Evolutionary conservation across 257 asterid genomes (phyloP).

Genomic region (Nicotiana attenuata): DNA sequence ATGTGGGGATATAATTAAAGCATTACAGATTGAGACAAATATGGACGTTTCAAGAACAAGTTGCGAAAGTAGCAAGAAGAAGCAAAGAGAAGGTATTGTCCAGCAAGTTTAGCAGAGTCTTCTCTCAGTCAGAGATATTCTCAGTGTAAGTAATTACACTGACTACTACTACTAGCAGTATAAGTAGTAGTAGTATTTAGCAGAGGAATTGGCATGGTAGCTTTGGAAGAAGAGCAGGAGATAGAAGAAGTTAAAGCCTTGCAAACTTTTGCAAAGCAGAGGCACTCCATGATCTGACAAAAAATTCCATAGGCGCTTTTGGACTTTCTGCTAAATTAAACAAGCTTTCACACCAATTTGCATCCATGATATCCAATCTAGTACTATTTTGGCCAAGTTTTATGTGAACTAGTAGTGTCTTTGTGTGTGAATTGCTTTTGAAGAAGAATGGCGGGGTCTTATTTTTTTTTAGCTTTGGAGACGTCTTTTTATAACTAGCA

Average conservation of each 20-base stretch:
- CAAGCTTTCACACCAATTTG: conserved; percentile 56
- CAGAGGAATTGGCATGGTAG: conserved; percentile 6
- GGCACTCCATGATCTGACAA: conserved; percentile 96
- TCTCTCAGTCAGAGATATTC: conserved; percentile 39
- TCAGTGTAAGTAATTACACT: conserved; percentile 37
- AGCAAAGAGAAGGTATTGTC: conserved; percentile 91
- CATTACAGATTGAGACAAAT: conserved; percentile 88
- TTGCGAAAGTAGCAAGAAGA: conserved; percentile 96
- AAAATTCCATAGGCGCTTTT: conserved; percentile 88
- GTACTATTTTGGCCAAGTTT: not conserved
- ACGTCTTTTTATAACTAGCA: not conserved
- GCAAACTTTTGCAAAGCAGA: conserved; percentile 79
- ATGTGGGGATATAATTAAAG: not conserved
- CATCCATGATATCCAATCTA: conserved; percentile 37
- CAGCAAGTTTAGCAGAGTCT: conserved; percentile 58
- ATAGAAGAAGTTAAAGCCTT: conserved; percentile 55
- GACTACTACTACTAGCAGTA: not conserved
- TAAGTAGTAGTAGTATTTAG: not conserved
- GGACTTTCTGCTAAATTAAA: conserved; percentile 93
- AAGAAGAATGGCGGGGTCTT: not conserved
- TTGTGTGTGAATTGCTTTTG: conserved; percentile 5
- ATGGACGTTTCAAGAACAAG: conserved; percentile 91
- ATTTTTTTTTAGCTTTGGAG: not conserved
- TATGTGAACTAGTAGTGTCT: not conserved
- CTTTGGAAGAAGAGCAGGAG: conserved; percentile 22